Percentiles rank a stretch among this genome's conserved stretches.
Conservation (phyloP, 768 basidiomycete genomes). For the Sutorius australiensis region DNA sequence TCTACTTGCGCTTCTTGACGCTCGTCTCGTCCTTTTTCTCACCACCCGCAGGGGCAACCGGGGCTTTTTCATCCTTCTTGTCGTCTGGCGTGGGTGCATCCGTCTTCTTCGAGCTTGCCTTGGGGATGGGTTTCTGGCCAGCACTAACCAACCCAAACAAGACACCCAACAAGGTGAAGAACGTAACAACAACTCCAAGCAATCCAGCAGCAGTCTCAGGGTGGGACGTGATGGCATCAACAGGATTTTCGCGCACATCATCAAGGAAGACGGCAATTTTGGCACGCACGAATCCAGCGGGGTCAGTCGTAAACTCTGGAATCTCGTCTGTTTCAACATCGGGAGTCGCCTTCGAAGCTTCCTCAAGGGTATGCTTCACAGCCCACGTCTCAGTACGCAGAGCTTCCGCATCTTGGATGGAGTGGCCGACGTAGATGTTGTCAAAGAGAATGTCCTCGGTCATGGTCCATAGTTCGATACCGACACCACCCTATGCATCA, state of each 20-base stretch:
- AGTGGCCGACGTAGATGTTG: conserved; percentile 93
- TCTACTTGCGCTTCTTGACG: conserved; percentile 74
- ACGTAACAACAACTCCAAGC: conserved; percentile 65
- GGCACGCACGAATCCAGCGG: conserved; percentile 73
- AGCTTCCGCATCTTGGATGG: conserved; percentile 75
- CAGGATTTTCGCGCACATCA: conserved; percentile 67
- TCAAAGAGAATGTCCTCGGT: conserved; percentile 91
- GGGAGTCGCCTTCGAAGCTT: conserved; percentile 41
- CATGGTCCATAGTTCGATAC: conserved; percentile 99
- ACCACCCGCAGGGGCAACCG: conserved; percentile 69
- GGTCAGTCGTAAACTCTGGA: conserved; percentile 64
- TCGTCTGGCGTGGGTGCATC: conserved; percentile 61
- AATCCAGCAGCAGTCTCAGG: conserved; percentile 85
- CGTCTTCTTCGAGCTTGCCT: conserved; percentile 71
- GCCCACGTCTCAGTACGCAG: conserved; percentile 88
- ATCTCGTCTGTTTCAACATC: conserved; percentile 45
- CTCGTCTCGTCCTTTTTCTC: conserved; percentile 67
- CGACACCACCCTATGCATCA: conserved; percentile 73
- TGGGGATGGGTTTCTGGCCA: conserved; percentile 63
- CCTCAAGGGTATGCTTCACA: conserved; percentile 83
- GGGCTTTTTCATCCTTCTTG: conserved; percentile 61
- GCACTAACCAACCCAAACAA: conserved; percentile 77
- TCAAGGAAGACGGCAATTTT: conserved; percentile 81
- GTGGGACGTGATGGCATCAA: conserved; percentile 80
- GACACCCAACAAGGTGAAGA: conserved; percentile 82